Percentiles rank a stretch among this genome's conserved stretches.
These are phyloP conservation scores for Phytophthora fragariaefolia DNA, from an alignment of 352 stramenopile species.

Conservation along the genomic window DNA sequence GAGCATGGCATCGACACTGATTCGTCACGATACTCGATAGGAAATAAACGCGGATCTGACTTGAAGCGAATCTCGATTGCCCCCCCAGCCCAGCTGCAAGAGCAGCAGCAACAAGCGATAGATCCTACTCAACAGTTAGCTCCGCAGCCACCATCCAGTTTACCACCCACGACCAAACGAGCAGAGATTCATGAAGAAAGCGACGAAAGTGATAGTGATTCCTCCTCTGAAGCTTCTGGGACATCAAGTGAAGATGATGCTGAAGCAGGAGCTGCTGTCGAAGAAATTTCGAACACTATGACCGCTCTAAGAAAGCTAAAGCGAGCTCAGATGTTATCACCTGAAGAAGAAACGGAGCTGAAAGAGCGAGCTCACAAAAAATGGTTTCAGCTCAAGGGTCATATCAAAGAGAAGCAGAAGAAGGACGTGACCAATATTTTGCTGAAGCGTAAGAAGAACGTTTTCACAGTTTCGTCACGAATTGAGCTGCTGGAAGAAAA, in stretches of 20 bases:
- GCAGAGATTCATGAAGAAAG: constrained; percentile 10
- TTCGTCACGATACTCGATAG: constrained; percentile 3
- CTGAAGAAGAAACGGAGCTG: constrained; percentile 66
- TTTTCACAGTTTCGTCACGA: constrained; percentile 76
- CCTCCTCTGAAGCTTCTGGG: constrained; percentile 8
- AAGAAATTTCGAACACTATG: constrained; percentile 62
- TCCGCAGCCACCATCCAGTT: neutral
- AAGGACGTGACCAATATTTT: constrained; percentile 78
- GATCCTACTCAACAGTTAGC: neutral
- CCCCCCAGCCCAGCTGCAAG: neutral
- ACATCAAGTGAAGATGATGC: constrained; percentile 21
- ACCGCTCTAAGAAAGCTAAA: constrained; percentile 75
- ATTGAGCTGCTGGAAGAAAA: constrained; percentile 82
- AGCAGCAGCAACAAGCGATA: constrained; percentile 5
- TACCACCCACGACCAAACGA: neutral
- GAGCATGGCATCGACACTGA: constrained; percentile 2
- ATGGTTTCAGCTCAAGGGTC: constrained; percentile 74
- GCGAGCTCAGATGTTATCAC: constrained; percentile 59
- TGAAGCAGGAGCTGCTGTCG: constrained; percentile 27
- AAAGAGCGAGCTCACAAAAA: constrained; percentile 70
- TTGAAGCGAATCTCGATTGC: constrained; percentile 19
- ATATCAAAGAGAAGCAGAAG: constrained; percentile 82
- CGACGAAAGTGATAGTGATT: constrained; percentile 21
- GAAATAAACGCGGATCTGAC: constrained; percentile 15
- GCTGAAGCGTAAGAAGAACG: constrained; percentile 83